phyloP scores from a whole-genome alignment of 139 green algal species.

The Haematococcus lacustris region DNA sequence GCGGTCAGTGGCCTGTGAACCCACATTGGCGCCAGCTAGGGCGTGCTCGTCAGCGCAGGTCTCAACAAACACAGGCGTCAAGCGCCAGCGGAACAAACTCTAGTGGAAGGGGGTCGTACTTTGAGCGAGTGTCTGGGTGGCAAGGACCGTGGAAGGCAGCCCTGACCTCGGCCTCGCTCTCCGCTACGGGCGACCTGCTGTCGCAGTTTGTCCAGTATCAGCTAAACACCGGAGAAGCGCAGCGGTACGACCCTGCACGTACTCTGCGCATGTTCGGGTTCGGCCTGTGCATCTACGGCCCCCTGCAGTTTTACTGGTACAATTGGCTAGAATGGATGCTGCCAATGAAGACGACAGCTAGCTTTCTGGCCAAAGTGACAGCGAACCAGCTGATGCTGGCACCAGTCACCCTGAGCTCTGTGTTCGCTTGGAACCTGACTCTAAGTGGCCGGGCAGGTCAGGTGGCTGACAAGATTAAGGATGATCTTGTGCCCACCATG shows the following conservation, averaged over 20 bases:
- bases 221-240: background rate
- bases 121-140: background rate
- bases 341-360: background rate
- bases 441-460: slow-evolving; percentile 24
- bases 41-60: too few species aligned
- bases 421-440: slow-evolving; percentile 71
- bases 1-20: too few species aligned
- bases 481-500: slow-evolving; percentile 63
- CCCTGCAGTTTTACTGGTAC: slow-evolving; percentile 35
- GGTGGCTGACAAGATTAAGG: slow-evolving; percentile 49
- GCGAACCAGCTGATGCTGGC: slow-evolving; percentile 68
- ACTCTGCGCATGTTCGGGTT: slow-evolving; percentile 68
- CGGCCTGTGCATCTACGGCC: slow-evolving; percentile 69
- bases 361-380: slow-evolving; percentile 14
- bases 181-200: background rate
- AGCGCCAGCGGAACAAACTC: too few species aligned
- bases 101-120: too few species aligned
- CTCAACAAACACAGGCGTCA: too few species aligned
- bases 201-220: background rate
- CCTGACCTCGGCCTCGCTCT: background rate
- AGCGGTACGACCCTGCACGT: slow-evolving; percentile 36
- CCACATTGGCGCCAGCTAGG: too few species aligned
- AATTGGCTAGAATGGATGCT: background rate
- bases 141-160: background rate
- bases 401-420: slow-evolving; percentile 51